phyloP scores from a whole-genome alignment of 805 yeast genomes.

The Ogataea corticis region DNA sequence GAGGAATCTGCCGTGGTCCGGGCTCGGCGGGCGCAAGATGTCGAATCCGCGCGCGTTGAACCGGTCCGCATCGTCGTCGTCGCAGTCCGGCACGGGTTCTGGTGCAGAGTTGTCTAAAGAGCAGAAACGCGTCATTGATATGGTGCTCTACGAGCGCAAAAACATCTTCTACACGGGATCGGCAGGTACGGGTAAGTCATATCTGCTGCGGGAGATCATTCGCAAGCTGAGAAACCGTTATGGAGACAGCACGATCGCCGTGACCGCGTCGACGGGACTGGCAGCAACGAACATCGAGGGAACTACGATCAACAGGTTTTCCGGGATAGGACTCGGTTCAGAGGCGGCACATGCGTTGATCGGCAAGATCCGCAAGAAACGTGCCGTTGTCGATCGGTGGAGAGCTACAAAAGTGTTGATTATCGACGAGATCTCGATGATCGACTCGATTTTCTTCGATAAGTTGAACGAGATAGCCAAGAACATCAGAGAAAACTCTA shows the following conservation, averaged over 20 bases:
- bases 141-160: constrained; percentile 49
- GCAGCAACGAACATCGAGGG: constrained; percentile 97
- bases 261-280: constrained; percentile 94
- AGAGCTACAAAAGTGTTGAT: constrained; percentile 64
- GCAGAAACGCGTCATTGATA: constrained; percentile 48
- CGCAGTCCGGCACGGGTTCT: constrained; percentile 1
- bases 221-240: constrained; percentile 45
- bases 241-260: constrained; percentile 59
- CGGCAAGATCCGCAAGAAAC: constrained; percentile 47
- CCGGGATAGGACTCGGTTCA: constrained; percentile 81
- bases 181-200: constrained; percentile 89
- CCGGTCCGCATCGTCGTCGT: constrained; percentile 3
- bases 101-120: constrained; percentile 32
- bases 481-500: constrained; percentile 41
- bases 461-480: constrained; percentile 74
- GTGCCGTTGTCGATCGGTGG: constrained; percentile 58
- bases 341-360: constrained; percentile 49
- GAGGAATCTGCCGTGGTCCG: constrained; percentile 23
- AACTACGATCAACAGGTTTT: constrained; percentile 77
- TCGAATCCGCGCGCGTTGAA: constrained; percentile 22
- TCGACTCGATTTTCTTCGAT: constrained; percentile 75
- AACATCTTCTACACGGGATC: constrained; percentile 79
- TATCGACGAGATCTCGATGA: constrained; percentile 94
- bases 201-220: constrained; percentile 65
- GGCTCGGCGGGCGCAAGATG: constrained; percentile 9